These are phyloP conservation scores for Chalara sp. DNA, from an alignment of 2,329 filamentous ascomycete species.

Conservation along the genomic window DNA sequence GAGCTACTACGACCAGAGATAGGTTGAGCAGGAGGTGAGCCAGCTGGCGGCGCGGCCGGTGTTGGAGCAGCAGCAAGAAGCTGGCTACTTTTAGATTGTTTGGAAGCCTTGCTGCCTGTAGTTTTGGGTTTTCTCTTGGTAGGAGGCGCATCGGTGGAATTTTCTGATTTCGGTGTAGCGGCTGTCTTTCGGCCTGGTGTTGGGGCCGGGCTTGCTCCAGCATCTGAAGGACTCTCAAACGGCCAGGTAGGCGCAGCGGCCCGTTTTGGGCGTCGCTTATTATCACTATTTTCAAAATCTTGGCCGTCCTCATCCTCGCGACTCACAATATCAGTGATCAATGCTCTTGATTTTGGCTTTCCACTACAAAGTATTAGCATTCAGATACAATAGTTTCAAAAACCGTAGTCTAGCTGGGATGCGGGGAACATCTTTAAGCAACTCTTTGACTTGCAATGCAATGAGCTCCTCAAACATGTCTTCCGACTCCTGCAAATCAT, in stretches of 20 bases:
- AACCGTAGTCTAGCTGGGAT: too few relatives aligned
- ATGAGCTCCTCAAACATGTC: too few relatives aligned
- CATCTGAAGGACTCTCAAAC: conserved; percentile 55
- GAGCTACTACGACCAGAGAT: conserved; percentile 11
- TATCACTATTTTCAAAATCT: conserved; percentile 46
- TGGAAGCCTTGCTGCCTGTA: conserved; percentile 22
- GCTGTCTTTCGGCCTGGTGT: conserved; percentile 47
- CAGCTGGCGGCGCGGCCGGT: conserved; percentile 9
- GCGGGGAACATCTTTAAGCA: too few relatives aligned
- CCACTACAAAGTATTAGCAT: conserved; percentile 18
- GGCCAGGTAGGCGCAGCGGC: conserved; percentile 64
- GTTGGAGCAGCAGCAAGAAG: conserved; percentile 22
- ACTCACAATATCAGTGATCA: conserved; percentile 60
- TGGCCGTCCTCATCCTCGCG: conserved; percentile 29
- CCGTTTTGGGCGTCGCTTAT: conserved; percentile 50
- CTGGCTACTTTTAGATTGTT: conserved; percentile 26
- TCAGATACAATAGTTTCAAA: too few relatives aligned
- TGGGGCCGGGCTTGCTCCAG: conserved; percentile 49
- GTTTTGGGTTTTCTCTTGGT: conserved; percentile 30
- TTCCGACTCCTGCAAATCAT: too few relatives aligned
- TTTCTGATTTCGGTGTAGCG: conserved; percentile 36
- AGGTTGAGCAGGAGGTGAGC: conserved; percentile 18
- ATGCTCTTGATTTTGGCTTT: conserved; percentile 55
- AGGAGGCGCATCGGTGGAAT: conserved; percentile 29
- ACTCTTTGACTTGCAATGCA: too few relatives aligned